phyloP scores from a whole-genome alignment of 805 yeast species.

The Candida verbasci region DNA sequence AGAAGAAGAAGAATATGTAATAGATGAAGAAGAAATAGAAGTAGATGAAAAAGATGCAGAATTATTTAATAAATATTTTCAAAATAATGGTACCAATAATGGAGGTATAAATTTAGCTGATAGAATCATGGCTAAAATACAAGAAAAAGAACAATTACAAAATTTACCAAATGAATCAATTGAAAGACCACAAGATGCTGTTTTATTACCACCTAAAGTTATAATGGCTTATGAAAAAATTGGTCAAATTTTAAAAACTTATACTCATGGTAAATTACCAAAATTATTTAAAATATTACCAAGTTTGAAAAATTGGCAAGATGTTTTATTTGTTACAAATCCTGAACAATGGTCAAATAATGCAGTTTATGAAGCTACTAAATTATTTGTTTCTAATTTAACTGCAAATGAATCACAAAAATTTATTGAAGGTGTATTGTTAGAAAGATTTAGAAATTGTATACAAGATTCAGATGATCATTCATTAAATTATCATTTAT shows the following conservation, averaged over 20 bases:
- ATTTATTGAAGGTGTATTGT: slow-evolving; percentile 63
- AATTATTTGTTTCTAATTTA: slow-evolving; percentile 86
- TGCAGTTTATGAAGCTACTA: slow-evolving; percentile 91
- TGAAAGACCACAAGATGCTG: slow-evolving; percentile 57
- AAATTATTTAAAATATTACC: slow-evolving; percentile 94
- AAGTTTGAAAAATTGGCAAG: slow-evolving; percentile 91
- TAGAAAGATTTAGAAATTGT: slow-evolving; percentile 67
- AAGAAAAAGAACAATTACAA: slow-evolving; percentile 56
- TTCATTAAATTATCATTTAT: slow-evolving; percentile 84
- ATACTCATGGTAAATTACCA: slow-evolving; percentile 96
- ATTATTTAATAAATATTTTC: slow-evolving; percentile 73
- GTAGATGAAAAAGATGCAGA: slow-evolving; percentile 81
- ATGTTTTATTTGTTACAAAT: slow-evolving; percentile 84
- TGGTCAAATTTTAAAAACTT: slow-evolving; percentile 79
- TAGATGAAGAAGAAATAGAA: slow-evolving; percentile 57
- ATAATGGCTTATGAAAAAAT: slow-evolving; percentile 91
- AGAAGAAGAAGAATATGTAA: slow-evolving; percentile 44
- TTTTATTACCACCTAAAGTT: slow-evolving; percentile 90
- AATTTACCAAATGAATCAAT: slow-evolving; percentile 14
- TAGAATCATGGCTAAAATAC: slow-evolving; percentile 85
- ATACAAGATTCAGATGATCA: slow-evolving; percentile 74
- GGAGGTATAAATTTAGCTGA: slow-evolving; percentile 76
- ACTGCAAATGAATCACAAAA: slow-evolving; percentile 84
- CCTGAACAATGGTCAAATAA: slow-evolving; percentile 95
- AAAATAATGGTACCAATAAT: slow-evolving; percentile 23